phyloP scores from a whole-genome alignment of 2,329 filamentous ascomycete genomes.

The Ceratocystis papillata region DNA sequence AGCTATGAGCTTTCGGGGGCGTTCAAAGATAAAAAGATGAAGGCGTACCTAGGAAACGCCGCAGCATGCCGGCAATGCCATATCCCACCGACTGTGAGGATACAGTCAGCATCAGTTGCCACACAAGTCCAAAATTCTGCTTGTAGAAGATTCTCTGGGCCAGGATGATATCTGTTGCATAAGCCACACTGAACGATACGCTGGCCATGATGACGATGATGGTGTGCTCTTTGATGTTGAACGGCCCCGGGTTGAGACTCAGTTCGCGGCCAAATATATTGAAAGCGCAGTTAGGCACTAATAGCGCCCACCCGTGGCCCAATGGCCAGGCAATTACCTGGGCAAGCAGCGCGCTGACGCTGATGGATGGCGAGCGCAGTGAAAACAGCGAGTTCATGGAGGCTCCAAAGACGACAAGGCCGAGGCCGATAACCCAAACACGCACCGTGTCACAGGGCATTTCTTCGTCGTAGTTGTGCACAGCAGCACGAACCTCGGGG shows the following conservation, averaged over 20 bases:
- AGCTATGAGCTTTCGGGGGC: background rate
- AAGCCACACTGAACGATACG: conserved; percentile 58
- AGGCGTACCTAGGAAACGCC: conserved; percentile 47
- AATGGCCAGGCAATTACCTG: conserved; percentile 55
- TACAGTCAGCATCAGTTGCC: conserved; percentile 55
- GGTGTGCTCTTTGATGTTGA: conserved; percentile 60
- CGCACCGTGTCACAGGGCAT: conserved; percentile 55
- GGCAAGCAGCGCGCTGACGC: conserved; percentile 49
- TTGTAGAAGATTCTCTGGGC: conserved; percentile 63
- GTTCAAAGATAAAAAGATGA: background rate
- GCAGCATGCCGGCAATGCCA: conserved; percentile 57
- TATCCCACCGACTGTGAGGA: conserved; percentile 61
- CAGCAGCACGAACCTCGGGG: conserved; percentile 53
- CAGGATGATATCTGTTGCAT: conserved; percentile 63
- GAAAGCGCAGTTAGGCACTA: conserved; percentile 42
- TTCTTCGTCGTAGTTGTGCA: conserved; percentile 54
- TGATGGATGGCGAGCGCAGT: conserved; percentile 50
- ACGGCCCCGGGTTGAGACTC: conserved; percentile 55
- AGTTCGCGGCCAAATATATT: conserved; percentile 44
- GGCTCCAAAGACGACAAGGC: conserved; percentile 46
- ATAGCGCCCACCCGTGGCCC: conserved; percentile 49
- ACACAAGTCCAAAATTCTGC: conserved; percentile 54
- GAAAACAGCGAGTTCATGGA: conserved; percentile 55
- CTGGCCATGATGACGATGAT: conserved; percentile 62
- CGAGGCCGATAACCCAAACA: conserved; percentile 52